phyloP scores from a whole-genome alignment of 73 alveolate species.

The Paramecium bursaria region DNA sequence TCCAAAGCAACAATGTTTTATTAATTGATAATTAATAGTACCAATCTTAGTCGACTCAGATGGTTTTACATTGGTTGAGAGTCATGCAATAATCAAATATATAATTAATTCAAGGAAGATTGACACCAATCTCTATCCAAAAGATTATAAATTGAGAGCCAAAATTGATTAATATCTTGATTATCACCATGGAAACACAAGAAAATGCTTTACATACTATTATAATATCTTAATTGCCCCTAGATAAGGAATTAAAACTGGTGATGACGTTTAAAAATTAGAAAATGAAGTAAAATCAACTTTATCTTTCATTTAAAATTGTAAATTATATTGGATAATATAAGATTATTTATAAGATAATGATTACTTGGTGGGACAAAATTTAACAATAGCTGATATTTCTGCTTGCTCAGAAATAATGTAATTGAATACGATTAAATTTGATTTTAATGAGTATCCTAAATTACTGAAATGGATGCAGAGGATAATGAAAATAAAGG shows the following conservation, averaged over 20 bases:
- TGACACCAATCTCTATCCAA: constrained; percentile 18
- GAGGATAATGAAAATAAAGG: background rate
- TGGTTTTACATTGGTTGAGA: constrained; percentile 8
- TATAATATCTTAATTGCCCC: constrained; percentile 25
- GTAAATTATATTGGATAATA: background rate
- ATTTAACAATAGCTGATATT: constrained; percentile 49
- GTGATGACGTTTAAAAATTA: constrained; percentile 16
- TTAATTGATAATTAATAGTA: background rate
- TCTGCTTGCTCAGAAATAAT: constrained; percentile 35
- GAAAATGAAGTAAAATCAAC: constrained; percentile 14
- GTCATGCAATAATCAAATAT: constrained; percentile 43
- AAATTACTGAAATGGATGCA: constrained; percentile 1
- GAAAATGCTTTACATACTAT: constrained; percentile 12
- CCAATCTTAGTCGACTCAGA: constrained; percentile 36
- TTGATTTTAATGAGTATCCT: constrained; percentile 26
- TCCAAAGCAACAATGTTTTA: constrained; percentile 32
- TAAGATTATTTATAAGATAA: background rate
- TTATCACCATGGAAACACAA: constrained; percentile 52
- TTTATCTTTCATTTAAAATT: background rate
- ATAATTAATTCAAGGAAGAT: constrained; percentile 37
- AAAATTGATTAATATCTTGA: constrained; percentile 49
- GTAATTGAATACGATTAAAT: constrained; percentile 49
- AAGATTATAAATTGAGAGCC: background rate
- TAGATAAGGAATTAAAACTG: background rate
- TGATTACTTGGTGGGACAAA: constrained; percentile 3